Evolutionary conservation across 2,329 filamentous ascomycete genomes (phyloP).

Genomic region (Fusarium incarnatum): DNA sequence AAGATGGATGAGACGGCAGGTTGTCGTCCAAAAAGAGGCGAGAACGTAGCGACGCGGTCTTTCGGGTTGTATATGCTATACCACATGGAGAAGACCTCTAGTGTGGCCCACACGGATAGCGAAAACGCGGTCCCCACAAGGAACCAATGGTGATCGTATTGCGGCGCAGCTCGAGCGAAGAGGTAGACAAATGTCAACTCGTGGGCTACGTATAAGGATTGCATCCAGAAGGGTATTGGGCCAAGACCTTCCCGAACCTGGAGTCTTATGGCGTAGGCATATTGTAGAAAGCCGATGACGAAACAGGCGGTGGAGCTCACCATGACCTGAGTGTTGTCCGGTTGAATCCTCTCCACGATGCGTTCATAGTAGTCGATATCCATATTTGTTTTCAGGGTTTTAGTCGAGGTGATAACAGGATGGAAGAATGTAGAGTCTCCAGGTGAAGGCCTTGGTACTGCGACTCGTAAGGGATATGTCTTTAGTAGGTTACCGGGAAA

Average conservation of each 20-base stretch:
- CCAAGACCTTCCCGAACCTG: constrained; percentile 7
- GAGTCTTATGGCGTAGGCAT: constrained; percentile 11
- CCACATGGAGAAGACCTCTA: constrained; percentile 11
- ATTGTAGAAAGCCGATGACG: background rate
- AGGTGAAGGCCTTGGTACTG: background rate
- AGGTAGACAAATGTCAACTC: background rate
- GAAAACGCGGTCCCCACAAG: background rate
- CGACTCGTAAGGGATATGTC: no score
- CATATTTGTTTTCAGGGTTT: background rate
- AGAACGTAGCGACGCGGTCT: background rate
- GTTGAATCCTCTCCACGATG: background rate
- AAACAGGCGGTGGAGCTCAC: background rate
- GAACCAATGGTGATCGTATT: constrained; percentile 1
- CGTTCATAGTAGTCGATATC: background rate
- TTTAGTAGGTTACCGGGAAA: no score
- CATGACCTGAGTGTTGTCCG: background rate
- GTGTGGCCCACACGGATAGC: background rate
- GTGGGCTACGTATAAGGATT: constrained; percentile 8
- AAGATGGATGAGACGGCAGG: background rate
- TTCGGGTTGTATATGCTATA: background rate
- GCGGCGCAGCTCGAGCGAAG: background rate
- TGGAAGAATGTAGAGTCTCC: background rate
- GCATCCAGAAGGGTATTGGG: constrained; percentile 22
- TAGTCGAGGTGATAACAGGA: rapidly evolving
- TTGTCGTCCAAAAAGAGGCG: background rate